phyloP scores from a whole-genome alignment of 306 rosid species.

The Cicer chorassanicum region DNA sequence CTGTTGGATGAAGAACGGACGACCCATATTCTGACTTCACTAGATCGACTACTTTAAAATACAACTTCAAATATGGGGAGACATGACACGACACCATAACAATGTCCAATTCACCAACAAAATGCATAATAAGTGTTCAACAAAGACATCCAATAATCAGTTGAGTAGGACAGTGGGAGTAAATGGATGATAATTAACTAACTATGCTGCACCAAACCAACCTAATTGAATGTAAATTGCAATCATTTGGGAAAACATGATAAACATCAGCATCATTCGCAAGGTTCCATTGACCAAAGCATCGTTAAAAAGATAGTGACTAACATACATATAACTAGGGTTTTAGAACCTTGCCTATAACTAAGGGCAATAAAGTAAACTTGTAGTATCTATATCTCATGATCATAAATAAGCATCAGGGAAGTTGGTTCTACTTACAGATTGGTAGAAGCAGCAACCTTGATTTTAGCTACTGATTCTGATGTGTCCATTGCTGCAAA shows the following conservation, averaged over 20 bases:
- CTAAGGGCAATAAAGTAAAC: conserved; percentile 26
- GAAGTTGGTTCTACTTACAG: conserved; percentile 50
- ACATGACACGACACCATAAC: neutral
- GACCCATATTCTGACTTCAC: neutral
- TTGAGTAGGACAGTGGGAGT: neutral
- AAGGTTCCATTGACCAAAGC: neutral
- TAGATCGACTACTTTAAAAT: neutral
- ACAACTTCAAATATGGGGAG: neutral
- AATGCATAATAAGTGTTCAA: conserved; percentile 9
- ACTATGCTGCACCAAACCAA: conserved; percentile 12
- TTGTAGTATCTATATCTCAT: neutral
- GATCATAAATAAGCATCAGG: neutral
- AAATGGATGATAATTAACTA: neutral
- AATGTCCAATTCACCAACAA: conserved; percentile 8
- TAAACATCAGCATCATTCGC: neutral
- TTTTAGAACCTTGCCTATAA: neutral
- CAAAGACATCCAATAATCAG: conserved; percentile 13
- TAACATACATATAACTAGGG: conserved; percentile 1
- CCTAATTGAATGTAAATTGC: neutral
- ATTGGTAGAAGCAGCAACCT: conserved; percentile 47
- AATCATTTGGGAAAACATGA: neutral
- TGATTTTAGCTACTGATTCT: conserved; percentile 55
- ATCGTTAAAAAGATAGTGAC: neutral
- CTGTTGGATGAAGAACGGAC: neutral
- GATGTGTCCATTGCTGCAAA: conserved; percentile 75